phyloP scores from a whole-genome alignment of 192 early-diverging fungal species.

The Ambispora gerdemannii region DNA sequence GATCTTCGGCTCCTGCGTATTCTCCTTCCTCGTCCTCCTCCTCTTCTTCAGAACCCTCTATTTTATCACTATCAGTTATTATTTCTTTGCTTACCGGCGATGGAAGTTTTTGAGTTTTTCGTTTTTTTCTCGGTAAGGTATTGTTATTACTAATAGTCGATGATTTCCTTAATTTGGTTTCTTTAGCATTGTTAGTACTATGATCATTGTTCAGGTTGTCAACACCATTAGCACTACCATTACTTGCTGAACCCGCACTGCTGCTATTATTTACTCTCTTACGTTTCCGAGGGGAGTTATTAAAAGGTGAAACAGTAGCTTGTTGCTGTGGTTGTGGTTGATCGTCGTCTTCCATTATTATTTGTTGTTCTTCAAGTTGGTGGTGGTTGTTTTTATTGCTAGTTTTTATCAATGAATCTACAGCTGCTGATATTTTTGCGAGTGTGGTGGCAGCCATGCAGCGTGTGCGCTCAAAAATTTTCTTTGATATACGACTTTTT shows the following conservation, averaged over 20 bases:
- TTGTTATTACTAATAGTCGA: too few species aligned
- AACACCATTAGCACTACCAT: background rate
- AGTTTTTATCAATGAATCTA: too few species aligned
- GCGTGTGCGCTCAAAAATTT: too few species aligned
- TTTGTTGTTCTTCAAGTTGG: background rate
- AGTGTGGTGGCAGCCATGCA: background rate
- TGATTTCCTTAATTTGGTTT: background rate
- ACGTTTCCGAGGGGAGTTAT: background rate
- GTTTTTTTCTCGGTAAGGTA: background rate
- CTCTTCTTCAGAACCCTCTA: background rate
- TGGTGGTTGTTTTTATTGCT: background rate
- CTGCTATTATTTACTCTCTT: background rate
- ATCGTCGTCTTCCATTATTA: background rate
- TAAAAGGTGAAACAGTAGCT: background rate
- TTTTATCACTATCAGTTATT: conserved; percentile 11
- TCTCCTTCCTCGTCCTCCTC: background rate
- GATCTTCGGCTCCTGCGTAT: background rate
- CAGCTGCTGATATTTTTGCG: too few species aligned
- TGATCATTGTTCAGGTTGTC: background rate
- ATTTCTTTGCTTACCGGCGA: conserved; percentile 8
- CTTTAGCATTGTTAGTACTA: background rate
- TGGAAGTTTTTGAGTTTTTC: background rate
- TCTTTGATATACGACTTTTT: too few species aligned
- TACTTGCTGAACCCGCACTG: background rate
- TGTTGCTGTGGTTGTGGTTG: too few species aligned